A percentile compares a stretch with the other conserved stretches of the same genome.
Evolutionary conservation across 306 rosid genomes (phyloP).

Genomic region (Rubus parviflorus): DNA sequence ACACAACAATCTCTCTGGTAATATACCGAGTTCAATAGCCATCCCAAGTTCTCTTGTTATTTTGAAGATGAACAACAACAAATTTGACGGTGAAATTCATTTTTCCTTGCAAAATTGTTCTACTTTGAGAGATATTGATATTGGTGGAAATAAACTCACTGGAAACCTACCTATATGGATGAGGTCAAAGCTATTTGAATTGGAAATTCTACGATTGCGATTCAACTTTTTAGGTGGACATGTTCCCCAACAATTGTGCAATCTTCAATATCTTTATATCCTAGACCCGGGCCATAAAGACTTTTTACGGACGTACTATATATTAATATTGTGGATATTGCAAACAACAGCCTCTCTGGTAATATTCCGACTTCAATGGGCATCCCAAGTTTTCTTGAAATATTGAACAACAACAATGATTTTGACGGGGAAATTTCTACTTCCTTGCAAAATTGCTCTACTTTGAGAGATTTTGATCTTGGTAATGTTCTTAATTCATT

Average conservation of each 20-base stretch:
- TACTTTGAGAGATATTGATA: slow-evolving; percentile 9
- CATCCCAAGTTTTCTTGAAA: neutral
- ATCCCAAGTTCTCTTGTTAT: neutral
- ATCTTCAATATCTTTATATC: slow-evolving; percentile 2
- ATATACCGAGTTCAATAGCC: neutral
- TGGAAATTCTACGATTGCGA: slow-evolving; percentile 2
- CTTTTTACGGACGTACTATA: neutral
- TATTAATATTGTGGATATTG: neutral
- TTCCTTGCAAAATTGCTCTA: slow-evolving; percentile 15
- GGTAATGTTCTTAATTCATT: no score
- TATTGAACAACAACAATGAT: neutral
- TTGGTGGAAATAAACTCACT: slow-evolving; percentile 11
- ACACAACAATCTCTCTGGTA: neutral
- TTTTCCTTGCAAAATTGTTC: slow-evolving; percentile 19
- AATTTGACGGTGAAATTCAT: slow-evolving; percentile 15
- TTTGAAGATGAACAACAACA: neutral
- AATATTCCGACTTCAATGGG: neutral
- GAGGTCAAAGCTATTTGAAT: neutral
- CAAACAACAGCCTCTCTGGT: neutral
- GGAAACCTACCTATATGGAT: slow-evolving; percentile 22
- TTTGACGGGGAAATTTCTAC: slow-evolving; percentile 15
- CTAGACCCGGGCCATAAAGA: slow-evolving; percentile 6
- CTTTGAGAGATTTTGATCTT: slow-evolving; percentile 14
- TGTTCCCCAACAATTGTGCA: slow-evolving; percentile 11
- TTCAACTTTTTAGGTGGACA: slow-evolving; percentile 9